These are phyloP conservation scores for Climacium dendroides DNA, from an alignment of 225 moss, liverwort and hornwort genomes.

Conservation along the genomic window DNA sequence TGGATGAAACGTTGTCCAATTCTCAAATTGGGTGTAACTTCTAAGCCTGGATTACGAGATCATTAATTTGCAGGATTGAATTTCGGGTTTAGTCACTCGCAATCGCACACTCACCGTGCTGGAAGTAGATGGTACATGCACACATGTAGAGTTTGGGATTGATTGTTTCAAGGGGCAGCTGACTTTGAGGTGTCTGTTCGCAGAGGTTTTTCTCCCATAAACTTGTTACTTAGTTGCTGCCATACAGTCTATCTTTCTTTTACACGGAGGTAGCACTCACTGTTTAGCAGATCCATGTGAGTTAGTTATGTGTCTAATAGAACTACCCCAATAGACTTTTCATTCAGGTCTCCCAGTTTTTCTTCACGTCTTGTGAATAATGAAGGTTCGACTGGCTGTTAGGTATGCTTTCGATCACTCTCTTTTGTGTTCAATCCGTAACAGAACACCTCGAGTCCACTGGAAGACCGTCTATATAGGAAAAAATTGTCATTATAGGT, in stretches of 20 bases:
- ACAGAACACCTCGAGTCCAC: neutral
- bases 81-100: neutral
- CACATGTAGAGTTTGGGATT: neutral
- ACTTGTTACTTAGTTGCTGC: neutral
- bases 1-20: neutral
- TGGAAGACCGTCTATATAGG: no score
- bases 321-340: neutral
- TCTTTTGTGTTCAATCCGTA: neutral
- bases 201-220: neutral
- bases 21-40: neutral
- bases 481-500: neutral
- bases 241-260: neutral
- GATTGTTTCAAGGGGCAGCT: neutral
- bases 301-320: neutral
- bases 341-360: neutral
- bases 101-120: neutral
- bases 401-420: neutral
- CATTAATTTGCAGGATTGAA: neutral
- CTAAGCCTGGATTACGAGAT: neutral
- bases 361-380: neutral
- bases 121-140: neutral
- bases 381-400: neutral
- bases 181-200: neutral
- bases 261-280: neutral
- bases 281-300: neutral